Base-by-base conservation (phyloP, 371 early-diverging fungal species). In the Cokeromyces recurvatus region DNA sequence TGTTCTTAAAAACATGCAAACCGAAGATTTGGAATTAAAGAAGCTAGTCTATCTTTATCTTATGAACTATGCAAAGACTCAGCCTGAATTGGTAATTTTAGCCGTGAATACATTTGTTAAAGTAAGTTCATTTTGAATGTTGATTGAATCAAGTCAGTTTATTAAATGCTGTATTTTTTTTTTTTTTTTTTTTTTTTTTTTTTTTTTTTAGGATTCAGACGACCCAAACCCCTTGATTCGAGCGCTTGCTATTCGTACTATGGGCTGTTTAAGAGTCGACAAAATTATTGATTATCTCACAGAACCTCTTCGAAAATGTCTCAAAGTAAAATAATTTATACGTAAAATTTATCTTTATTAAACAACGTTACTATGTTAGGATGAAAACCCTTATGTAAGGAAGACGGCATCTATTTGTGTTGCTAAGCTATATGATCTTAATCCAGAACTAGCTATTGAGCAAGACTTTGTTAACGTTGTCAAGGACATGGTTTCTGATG, bases 1-100 rank as follows among this genome's bases (percentile, higher is more conserved):
- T 57, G 97, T 98, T 8, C 80, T 98, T 23, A 95, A 95, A 78
- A 94, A 94, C 78, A 98, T 98, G 97, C 96, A 97, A 66, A 98
- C 97, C 2, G 97, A 95, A 50, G 97, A 96, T 67, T 64, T 98
- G 47, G 97, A 97, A 61, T 42, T 92, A 54, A 98, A 97, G 68
- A 97, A 96, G 71, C 84, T 97, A 81, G 92, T 97, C 22, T 89
- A 92, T 55, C 71, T 92, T 47, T 92, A 89, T 47, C 54, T 93
- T 41, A 90, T 90, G 60, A 89, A 91, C 74, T 93, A 85, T 86
- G 98, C 98, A 43, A 92, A 95, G 63, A 87, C 86, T 20, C 91
- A 98, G 62, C 98, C 99, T 5, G 97, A 97, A 61, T 78, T 98
- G 52, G 99, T 95, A 21, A 93, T 96, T 67, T 77, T 96, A 47